Evolutionary conservation across 1,284 basidiomycete genomes (phyloP).

Genomic region (Phellopilus nigrolimitatus): DNA sequence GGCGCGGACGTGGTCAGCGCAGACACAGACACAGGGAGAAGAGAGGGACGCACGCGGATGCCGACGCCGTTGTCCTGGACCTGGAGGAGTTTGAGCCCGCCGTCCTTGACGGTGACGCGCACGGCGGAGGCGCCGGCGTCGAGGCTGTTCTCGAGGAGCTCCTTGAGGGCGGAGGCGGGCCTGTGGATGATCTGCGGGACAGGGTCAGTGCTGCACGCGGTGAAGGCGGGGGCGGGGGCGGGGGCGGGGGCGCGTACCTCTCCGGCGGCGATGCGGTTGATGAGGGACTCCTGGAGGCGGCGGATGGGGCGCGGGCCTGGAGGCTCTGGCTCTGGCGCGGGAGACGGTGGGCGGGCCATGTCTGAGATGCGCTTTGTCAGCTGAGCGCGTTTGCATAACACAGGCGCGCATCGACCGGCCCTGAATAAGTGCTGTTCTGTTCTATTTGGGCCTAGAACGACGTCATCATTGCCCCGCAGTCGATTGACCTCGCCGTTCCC

Average conservation of each 20-base stretch:
- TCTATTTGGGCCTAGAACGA: background rate
- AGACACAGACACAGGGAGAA: background rate
- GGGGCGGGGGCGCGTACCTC: no score
- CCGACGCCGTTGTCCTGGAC: constrained; percentile 97
- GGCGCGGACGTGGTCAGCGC: no score
- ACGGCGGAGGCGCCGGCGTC: constrained; percentile 91
- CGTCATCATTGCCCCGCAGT: background rate
- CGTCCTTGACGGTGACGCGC: constrained; percentile 88
- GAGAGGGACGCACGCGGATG: constrained; percentile 62
- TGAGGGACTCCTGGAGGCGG: constrained; percentile 67
- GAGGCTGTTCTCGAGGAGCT: constrained; percentile 91
- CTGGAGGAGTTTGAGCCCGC: constrained; percentile 92
- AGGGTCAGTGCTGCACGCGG: no score
- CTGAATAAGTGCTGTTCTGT: no score
- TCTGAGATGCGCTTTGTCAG: no score
- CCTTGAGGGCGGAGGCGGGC: constrained; percentile 94
- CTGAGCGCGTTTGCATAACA: background rate
- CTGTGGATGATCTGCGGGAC: constrained; percentile 98
- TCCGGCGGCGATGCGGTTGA: constrained; percentile 80
- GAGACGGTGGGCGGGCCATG: background rate
- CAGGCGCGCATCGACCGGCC: background rate
- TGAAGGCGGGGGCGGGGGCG: no score
- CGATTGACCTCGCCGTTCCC: background rate
- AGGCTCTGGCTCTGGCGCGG: background rate
- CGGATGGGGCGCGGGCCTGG: constrained; percentile 52